A percentile compares a stretch with the other conserved stretches of the same genome.
These are phyloP conservation scores for Balamuthia mandrillaris DNA, from an alignment of 208 protist species.

Conservation along the genomic window DNA sequence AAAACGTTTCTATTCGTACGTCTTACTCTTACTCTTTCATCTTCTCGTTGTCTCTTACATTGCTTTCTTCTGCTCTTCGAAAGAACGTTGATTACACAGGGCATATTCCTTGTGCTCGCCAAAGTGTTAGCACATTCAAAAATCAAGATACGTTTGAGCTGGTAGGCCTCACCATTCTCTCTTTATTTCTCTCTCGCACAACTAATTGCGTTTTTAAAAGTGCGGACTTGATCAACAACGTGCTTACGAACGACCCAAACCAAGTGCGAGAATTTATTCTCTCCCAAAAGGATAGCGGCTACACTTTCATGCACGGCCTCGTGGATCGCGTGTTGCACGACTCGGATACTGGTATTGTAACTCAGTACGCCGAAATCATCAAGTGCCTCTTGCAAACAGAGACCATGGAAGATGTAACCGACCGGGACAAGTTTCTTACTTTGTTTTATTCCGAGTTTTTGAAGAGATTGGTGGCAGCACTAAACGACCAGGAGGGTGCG, in stretches of 20 bases:
- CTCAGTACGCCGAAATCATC: background rate
- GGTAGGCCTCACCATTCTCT: background rate
- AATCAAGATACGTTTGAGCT: background rate
- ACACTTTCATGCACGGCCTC: slow-evolving; percentile 6
- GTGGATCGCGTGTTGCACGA: slow-evolving; percentile 38
- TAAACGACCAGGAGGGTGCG: background rate
- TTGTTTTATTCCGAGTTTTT: slow-evolving; percentile 54
- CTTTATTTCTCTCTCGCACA: background rate
- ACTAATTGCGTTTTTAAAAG: background rate
- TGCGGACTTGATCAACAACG: slow-evolving; percentile 45
- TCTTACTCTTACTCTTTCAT: background rate
- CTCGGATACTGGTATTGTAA: background rate
- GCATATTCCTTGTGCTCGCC: slow-evolving; percentile 25
- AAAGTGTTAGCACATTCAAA: background rate
- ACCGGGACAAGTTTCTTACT: slow-evolving; percentile 49
- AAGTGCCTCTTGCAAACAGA: slow-evolving; percentile 19
- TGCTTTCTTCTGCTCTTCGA: background rate
- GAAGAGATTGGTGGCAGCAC: slow-evolving; percentile 4
- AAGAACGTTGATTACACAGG: background rate
- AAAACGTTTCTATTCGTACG: slow-evolving; percentile 27
- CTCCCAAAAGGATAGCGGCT: slow-evolving; percentile 20
- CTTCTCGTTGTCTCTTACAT: background rate
- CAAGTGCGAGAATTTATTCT: background rate
- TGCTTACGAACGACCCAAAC: slow-evolving; percentile 11
- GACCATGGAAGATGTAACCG: slow-evolving; percentile 3